Conservation (phyloP, 495 filamentous ascomycete species). For the Hyphodiscus hymeniophilus region DNA sequence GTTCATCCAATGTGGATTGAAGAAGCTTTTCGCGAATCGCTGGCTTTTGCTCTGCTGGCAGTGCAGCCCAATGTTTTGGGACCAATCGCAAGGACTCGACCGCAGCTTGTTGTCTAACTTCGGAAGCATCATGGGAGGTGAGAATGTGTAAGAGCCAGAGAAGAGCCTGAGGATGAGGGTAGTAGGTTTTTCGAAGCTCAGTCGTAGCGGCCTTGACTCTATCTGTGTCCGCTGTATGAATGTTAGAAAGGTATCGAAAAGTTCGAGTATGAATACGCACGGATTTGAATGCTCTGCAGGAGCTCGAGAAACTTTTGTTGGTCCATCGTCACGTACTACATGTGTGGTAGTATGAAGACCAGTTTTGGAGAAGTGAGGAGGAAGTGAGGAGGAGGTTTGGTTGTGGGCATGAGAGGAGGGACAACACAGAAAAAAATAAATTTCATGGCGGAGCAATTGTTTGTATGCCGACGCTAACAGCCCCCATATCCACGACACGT, state of each 20-base stretch:
- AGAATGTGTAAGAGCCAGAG: constrained; percentile 78
- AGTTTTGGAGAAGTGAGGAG: not conserved
- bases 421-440: not conserved
- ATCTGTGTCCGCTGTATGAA: constrained; percentile 57
- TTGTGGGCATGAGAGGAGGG: not conserved
- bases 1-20: constrained; percentile 70
- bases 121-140: constrained; percentile 58
- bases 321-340: constrained; percentile 46
- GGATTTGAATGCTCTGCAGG: constrained; percentile 65
- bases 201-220: constrained; percentile 85
- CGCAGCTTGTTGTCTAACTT: constrained; percentile 80
- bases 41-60: constrained; percentile 59
- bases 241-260: constrained; percentile 7
- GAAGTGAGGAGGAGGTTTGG: no score
- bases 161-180: constrained; percentile 74
- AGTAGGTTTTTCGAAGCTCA: constrained; percentile 84
- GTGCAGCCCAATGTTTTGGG: constrained; percentile 68
- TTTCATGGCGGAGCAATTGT: not conserved
- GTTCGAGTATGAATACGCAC: constrained; percentile 38
- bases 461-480: no score
- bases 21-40: constrained; percentile 75
- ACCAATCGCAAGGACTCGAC: constrained; percentile 79
- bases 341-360: constrained; percentile 1
- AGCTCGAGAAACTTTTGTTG: constrained; percentile 65
- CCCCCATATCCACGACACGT: no score